Base-by-base conservation (phyloP, 2,329 filamentous ascomycete genomes). In the Aschersonia sp. region DNA sequence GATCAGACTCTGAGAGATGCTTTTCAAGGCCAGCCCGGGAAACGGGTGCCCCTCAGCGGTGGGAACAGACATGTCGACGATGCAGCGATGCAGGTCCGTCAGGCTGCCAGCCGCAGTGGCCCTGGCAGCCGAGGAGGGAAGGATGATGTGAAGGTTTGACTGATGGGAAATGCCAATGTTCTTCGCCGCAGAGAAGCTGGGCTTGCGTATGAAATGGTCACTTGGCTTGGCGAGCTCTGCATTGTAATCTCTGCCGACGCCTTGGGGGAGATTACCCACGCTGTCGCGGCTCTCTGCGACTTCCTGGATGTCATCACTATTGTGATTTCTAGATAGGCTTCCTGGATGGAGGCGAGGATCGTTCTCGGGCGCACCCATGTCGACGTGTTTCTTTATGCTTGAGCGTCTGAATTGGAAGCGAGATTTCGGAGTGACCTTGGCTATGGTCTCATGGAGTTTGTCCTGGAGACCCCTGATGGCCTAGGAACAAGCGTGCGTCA, bases 391-490 rank as follows among this genome's bases (percentile, higher is more conserved):
- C 31, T 58, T 54, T 41, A 48, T 40, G 47, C 55, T 48, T 49
- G 54, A 46, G 51, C 59, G 54, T 56, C 70, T 94, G 72, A 96
- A 96, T 47, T 84, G 78, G 65, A 96, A 96, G 52, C 88, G 87
- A 9, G 81, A 77, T 55, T 83, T 85, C 5, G 89, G 87, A 0
- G 79, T 78, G 47, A 87, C 75, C 29, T 74, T 76, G 40, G 78
- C 74, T 12, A 82, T 77, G 5, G 79, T 81, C 50, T 82, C 76
- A 56, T 85, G 82, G 30, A 96, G 72, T 58, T 85, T 87, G 49
- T 91, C 85, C 20, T 83, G 82, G 10, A 96, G 70, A 12, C 75
- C 75, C 70, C 92, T 94, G 64, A 96, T 80, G 29, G 85, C 78
- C 79, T 88, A 56, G 40, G 6, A 20, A 20, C 20, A 20, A 20